phyloP scores from a whole-genome alignment of 345 rosid genomes.

The Psidium guajava region DNA sequence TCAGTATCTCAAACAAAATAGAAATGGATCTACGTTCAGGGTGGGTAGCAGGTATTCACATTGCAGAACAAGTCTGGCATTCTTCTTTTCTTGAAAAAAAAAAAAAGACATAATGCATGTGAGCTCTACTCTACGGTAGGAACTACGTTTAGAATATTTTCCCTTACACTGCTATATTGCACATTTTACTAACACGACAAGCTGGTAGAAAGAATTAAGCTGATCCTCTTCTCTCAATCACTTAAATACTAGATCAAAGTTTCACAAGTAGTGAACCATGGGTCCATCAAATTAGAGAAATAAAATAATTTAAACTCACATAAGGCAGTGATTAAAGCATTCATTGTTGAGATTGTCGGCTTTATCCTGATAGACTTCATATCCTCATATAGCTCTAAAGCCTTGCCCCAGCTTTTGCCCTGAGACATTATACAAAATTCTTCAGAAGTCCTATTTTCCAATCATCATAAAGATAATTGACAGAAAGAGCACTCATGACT shows the following conservation, averaged over 20 bases:
- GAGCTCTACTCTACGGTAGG: background rate
- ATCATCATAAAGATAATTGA: background rate
- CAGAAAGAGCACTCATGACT: background rate
- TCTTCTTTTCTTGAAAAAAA: background rate
- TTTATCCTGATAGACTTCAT: conserved; percentile 55
- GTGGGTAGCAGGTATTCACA: background rate
- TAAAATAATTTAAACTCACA: conserved; percentile 39
- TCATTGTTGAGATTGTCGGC: conserved; percentile 72
- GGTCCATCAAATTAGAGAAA: background rate
- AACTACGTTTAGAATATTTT: background rate
- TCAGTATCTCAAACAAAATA: background rate
- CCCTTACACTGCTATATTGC: background rate
- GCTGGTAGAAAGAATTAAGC: background rate
- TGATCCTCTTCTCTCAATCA: background rate
- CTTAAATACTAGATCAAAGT: background rate
- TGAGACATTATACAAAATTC: conserved; percentile 10
- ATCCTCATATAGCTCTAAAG: conserved; percentile 61
- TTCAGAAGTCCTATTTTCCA: background rate
- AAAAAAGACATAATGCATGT: background rate
- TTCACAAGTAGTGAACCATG: background rate
- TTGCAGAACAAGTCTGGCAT: background rate
- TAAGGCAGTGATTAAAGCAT: conserved; percentile 81
- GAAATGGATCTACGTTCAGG: background rate
- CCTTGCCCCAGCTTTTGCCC: conserved; percentile 88
- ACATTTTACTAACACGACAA: background rate